phyloP scores from a whole-genome alignment of 805 yeast species.

The Cyberlindnera xylosilytica region DNA sequence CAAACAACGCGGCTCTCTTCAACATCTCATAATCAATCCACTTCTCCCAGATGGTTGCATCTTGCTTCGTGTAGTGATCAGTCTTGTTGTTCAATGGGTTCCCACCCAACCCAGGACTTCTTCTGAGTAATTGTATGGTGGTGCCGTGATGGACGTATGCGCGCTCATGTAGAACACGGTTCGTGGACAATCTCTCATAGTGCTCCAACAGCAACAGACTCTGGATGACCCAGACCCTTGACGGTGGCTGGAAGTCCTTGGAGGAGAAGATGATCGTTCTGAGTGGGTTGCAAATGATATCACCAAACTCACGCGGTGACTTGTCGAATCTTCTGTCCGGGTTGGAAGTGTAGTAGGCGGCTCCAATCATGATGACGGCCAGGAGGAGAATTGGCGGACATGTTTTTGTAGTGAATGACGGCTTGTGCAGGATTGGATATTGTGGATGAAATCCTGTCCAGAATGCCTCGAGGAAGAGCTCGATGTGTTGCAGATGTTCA shows the following conservation, averaged over 20 bases:
- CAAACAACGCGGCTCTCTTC: constrained; percentile 76
- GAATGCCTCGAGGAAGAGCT: constrained; percentile 25
- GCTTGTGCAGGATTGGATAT: constrained; percentile 45
- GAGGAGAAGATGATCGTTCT: constrained; percentile 69
- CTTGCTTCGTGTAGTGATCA: constrained; percentile 28
- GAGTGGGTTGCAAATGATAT: constrained; percentile 44
- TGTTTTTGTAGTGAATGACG: constrained; percentile 49
- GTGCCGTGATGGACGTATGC: constrained; percentile 87
- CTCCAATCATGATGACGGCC: constrained; percentile 43
- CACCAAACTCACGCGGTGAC: constrained; percentile 28
- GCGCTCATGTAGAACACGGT: constrained; percentile 71
- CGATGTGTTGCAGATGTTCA: constrained; percentile 21
- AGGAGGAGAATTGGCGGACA: constrained; percentile 51
- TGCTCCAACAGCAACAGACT: constrained; percentile 70
- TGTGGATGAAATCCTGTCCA: constrained; percentile 37
- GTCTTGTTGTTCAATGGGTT: constrained; percentile 43
- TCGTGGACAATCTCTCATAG: constrained; percentile 71
- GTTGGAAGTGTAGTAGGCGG: constrained; percentile 23
- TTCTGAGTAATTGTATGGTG: constrained; percentile 69
- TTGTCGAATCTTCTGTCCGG: constrained; percentile 15
- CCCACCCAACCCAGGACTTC: constrained; percentile 76
- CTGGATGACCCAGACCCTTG: constrained; percentile 73
- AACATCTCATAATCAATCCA: constrained; percentile 82
- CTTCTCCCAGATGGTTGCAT: constrained; percentile 44
- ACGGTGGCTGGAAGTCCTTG: constrained; percentile 74